A percentile compares a stretch with the other conserved stretches of the same genome.
Evolutionary conservation across 169 alveolate species (phyloP).

Genomic region (Plasmodium yoelii): DNA sequence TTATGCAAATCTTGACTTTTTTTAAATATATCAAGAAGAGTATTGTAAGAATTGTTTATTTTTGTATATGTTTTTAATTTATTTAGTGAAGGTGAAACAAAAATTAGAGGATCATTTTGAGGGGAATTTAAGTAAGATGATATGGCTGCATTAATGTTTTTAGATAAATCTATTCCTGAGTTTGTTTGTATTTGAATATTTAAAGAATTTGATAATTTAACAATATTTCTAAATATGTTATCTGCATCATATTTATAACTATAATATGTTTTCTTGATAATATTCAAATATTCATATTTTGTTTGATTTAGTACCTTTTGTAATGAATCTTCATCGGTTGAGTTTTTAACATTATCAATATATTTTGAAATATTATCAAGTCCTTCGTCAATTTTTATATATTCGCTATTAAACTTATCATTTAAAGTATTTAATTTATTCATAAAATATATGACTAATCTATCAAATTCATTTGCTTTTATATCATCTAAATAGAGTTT

Average conservation of each 20-base stretch:
- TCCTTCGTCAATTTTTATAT: background rate
- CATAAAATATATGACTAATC: background rate
- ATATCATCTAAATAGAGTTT: constrained; percentile 7
- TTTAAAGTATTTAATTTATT: background rate
- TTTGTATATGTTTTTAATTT: background rate
- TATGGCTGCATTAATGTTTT: background rate
- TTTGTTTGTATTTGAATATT: background rate
- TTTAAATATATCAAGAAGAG: background rate
- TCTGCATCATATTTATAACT: constrained; percentile 11
- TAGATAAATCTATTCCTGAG: background rate
- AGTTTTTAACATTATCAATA: constrained; percentile 9
- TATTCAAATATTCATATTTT: background rate
- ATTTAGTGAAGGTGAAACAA: background rate
- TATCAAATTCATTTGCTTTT: constrained; percentile 12
- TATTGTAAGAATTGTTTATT: background rate
- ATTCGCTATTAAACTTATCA: background rate
- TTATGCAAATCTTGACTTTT: background rate
- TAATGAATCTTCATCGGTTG: background rate
- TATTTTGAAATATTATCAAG: background rate
- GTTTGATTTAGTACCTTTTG: background rate
- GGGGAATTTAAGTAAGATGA: background rate
- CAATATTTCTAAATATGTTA: constrained; percentile 1
- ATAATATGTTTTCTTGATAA: constrained; percentile 1
- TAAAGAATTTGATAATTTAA: constrained; percentile 19
- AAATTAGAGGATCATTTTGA: background rate